These are phyloP conservation scores for Solanum sejunctum DNA, from an alignment of 257 asterid species.

Conservation along the genomic window DNA sequence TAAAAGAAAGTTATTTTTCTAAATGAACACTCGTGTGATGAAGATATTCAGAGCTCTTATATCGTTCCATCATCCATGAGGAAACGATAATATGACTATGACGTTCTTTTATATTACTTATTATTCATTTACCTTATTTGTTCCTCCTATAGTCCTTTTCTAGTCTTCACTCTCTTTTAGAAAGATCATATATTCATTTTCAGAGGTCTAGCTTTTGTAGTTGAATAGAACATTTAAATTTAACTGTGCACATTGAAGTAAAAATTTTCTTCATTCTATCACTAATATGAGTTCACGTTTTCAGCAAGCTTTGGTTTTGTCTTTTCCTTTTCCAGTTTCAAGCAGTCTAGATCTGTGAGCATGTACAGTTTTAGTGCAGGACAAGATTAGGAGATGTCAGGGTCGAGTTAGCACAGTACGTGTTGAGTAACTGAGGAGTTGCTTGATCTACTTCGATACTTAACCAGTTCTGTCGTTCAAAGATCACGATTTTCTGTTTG, in stretches of 20 bases:
- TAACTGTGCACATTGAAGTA: not conserved
- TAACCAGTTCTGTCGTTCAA: not conserved
- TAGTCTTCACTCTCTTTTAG: not conserved
- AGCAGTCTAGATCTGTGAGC: not conserved
- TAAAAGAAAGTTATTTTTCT: not conserved
- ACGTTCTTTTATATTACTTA: not conserved
- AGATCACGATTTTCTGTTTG: not conserved
- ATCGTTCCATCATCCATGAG: not conserved
- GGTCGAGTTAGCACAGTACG: not conserved
- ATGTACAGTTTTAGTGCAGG: not conserved
- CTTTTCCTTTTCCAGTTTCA: not conserved
- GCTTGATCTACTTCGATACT: not conserved
- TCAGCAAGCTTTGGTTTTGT: not conserved
- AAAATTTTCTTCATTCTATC: not conserved
- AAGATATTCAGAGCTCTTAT: not conserved
- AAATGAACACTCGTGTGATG: not conserved
- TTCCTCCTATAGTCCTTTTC: not conserved
- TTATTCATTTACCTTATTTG: not conserved
- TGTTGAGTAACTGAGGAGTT: not conserved
- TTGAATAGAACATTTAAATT: too few species aligned
- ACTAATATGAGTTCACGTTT: not conserved
- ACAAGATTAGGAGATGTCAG: not conserved
- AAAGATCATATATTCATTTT: not conserved
- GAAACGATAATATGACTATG: not conserved
- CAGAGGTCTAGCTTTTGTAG: not conserved